Base-by-base conservation (phyloP, 768 basidiomycete genomes). In the Nidularia pulvinata region DNA sequence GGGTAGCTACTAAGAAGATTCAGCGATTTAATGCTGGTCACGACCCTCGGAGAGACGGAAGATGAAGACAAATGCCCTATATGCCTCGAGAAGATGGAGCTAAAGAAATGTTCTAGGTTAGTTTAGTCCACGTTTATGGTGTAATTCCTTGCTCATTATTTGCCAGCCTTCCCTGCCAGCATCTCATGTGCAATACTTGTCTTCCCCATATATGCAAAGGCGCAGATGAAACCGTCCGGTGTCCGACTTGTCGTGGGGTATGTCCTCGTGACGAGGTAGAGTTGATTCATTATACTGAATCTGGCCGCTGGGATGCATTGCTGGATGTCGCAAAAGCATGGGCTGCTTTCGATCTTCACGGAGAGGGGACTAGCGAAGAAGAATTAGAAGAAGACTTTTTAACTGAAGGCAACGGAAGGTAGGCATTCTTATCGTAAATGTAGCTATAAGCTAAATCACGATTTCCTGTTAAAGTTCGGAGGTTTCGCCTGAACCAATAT, bases 301-400 rank as follows among this genome's bases (percentile, higher is more conserved):
- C 62, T 25, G 59, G 73, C 25, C 74, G 77, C 51, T 80, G 77
- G 77, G 78, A 81, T 57, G 63, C 59, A 14, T 58, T 80, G 11
- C 61, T 77, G 5, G 64, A 70, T 14, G 58, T 79, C 11, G 74
- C 76, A 2, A 63, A 67, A 43, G 62, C 63, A 7, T 79, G 72
- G 70, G 69, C 69, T 19, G 62, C 62, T 50, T 65, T 73, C 33
- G 78, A 81, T 55, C 57, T 56, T 2, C 60, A 66, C 46, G 62
- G 71, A 33, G 58, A 57, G 56, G 53, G 72, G 65, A 73, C 74
- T 5, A 72, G 67, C 43, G 78, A 78, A 45, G 78, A 78, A 55
- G 77, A 75, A 54, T 69, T 55, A 7, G 75, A 76, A 51, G 72
- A 75, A 51, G 59, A 63, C 10, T 75, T 77, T 35, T 54, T 69